Evolutionary conservation across 768 basidiomycete genomes (phyloP), one percentile per base, ranked within the genome.

Genomic region (Termitomyces sp.): DNA sequence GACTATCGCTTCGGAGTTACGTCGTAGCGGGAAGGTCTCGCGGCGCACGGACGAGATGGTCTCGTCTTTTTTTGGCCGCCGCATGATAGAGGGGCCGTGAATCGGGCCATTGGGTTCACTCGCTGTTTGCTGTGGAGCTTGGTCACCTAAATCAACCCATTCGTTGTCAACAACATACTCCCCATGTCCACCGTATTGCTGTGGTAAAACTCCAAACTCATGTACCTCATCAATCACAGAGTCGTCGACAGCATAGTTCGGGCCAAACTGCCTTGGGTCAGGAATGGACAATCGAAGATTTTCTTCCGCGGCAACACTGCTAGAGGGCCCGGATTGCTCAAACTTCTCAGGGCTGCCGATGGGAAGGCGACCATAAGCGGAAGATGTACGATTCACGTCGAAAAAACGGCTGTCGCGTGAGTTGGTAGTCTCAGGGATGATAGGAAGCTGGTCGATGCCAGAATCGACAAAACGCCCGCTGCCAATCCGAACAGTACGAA

Each of bases 361-460:
- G 1, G 84, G 83, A 15, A 88, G 65, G n/a, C 77, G 81, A 7
- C 82, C 83, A 50, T 81, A 79, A 9, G 77, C 72, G 12, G 71
- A 67, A 7, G 85, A 85, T 64, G 83, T 79, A 31, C 83, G 76
- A 60, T 83, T 82, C 47, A 85, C 80, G 65, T 92, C 90, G 63
- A 85, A 81, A 66, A 91, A 89, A 36, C 84, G 79, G 59, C 84
- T 84, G 3, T 86, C 87, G 3, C 85, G 81, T 44, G 83, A 81
- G 59, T 79, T 75, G 67, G 87, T 75, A 5, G 83, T 83, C 32
- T 88, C 82, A 0, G 81, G 60, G 35, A 88, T 68, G 58, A 78
- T 80, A 38, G 76, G 73, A 50, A 72, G 68, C 53, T 68, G 68
- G 56, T 70, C 75, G 25, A 68, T 62, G 15, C 62, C 74, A 4